Evolutionary conservation across 2,329 filamentous ascomycete genomes (phyloP), one percentile per base, ranked within the genome.

Genomic region (Fusarium sp.): DNA sequence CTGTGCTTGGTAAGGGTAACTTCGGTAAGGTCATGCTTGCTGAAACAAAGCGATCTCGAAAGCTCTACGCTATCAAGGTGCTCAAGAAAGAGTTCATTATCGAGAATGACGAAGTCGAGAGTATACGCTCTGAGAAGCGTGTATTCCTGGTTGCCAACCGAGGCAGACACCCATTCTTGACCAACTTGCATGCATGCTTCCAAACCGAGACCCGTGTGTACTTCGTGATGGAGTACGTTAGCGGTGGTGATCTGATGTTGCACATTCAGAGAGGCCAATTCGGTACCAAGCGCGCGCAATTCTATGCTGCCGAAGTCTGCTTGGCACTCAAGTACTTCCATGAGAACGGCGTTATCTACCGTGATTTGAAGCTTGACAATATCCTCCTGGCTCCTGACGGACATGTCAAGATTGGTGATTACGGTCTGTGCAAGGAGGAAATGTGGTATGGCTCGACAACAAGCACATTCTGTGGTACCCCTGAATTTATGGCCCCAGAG

Each of bases 11-110:
- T 76, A 99, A 99, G 81, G 96, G 96, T 82, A 99, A 99, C 81
- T 99, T 99, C 77, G 96, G 96, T 79, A 99, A 99, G 81, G 96
- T 99, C 81, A 99, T 99, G 96, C 84, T 99, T 78, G 96, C 96
- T 3, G 96, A 99, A 81, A 97, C 96, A 2, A 99, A 99, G 84
- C 89, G 89, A 55, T 89, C 92, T 11, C 93, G 94, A 79, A 92
- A 95, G 78, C 85, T 99, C 9, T 99, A 98, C 77, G 96, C 96
- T 57, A 99, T 99, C 80, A 99, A 99, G 81, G 96, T 99, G 36
- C 83, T 99, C 72, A 99, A 99, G 87, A 99, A 99, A 83, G 96
- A 99, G 79, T 99, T 99, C 78, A 99, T 99, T 76, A 99, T 99
- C 65, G 96, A 99, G 78, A 97, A 99, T 69, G 96, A 99, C 76